Conservation (phyloP, 768 basidiomycete species). For the Boletus fagicola region DNA sequence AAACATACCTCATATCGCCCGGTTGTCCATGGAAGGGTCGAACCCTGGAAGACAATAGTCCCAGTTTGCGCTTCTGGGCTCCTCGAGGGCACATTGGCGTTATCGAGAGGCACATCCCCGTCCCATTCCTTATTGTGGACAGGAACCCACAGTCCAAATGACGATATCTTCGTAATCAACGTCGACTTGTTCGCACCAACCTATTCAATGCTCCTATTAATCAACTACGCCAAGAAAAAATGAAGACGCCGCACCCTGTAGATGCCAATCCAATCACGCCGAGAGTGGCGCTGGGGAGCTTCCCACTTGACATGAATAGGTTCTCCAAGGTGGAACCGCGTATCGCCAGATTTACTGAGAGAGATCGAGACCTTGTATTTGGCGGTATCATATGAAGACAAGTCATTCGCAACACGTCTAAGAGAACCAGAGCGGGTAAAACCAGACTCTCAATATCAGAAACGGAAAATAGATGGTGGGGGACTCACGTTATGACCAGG, state of each 20-base stretch:
- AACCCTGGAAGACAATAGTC: slow-evolving; percentile 68
- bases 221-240: neutral
- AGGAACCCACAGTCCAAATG: slow-evolving; percentile 90
- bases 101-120: slow-evolving; percentile 68
- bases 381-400: slow-evolving; percentile 74
- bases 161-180: slow-evolving; percentile 79
- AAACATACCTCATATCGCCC: slow-evolving; percentile 73
- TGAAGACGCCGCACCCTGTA: slow-evolving; percentile 55
- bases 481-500: slow-evolving; percentile 84
- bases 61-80: slow-evolving; percentile 54
- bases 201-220: slow-evolving; percentile 36
- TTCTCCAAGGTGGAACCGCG: slow-evolving; percentile 86
- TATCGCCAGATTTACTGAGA: slow-evolving; percentile 48
- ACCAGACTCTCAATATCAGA: neutral
- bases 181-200: slow-evolving; percentile 85
- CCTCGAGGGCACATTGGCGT: slow-evolving; percentile 35
- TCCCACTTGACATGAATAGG: slow-evolving; percentile 85
- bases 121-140: slow-evolving; percentile 93
- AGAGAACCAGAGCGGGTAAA: slow-evolving; percentile 1
- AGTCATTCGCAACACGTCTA: slow-evolving; percentile 78
- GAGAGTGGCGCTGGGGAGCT: slow-evolving; percentile 81
- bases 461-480: neutral
- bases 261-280: slow-evolving; percentile 95
- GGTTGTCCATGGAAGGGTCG: slow-evolving; percentile 80
- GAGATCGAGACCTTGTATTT: slow-evolving; percentile 73